Evolutionary conservation across 768 basidiomycete genomes (phyloP), one percentile per base, ranked within the genome.

Genomic region (Agaricus subrufescens): DNA sequence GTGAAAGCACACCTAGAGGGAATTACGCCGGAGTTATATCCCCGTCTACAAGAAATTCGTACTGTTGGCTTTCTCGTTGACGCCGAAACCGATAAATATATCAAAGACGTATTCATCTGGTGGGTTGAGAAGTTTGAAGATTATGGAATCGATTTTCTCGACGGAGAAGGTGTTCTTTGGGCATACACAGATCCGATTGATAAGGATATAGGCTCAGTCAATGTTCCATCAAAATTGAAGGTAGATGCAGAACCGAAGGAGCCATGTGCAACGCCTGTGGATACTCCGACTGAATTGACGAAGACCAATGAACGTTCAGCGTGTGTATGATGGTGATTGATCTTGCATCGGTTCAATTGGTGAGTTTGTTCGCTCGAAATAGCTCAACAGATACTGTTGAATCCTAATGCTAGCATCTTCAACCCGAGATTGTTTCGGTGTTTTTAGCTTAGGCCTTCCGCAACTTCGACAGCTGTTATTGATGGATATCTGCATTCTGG

Each of bases 111-210:
- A 15, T 82, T 80, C 60, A 78, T 81, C 30, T 77, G 76, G 75
- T 82, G 81, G 81, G 71, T 74, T 27, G 77, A 81, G 60, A 71
- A 65, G 49, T 81, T 81, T 56, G 78, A 80, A 69, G 70, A 65
- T 52, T 69, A 73, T 44, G 79, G 76, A 8, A 69, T 84, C 45
- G 73, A 79, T 58, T 74, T 82, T 60, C 68, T 80, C 61, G 82
- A 82, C 59, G 80, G 80, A 14, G 81, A 80, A 63, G 78, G 77
- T 31, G 76, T 82, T 30, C 65, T 81, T 49, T 84, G 80, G 79
- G 60, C 74, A 42, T 79, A 79, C 58, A 64, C 63, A 2, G 74
- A 77, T n/a, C 52, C 64, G 4, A 63, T 39, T 40, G 47, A 46
- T 31, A 25, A 25, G 10, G 43, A 14, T 12, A 25, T 45, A n/a